Evolutionary conservation across 179 eudicot genomes (phyloP), one percentile per base, ranked within the genome.

Genomic region (Spinacia oleracea): DNA sequence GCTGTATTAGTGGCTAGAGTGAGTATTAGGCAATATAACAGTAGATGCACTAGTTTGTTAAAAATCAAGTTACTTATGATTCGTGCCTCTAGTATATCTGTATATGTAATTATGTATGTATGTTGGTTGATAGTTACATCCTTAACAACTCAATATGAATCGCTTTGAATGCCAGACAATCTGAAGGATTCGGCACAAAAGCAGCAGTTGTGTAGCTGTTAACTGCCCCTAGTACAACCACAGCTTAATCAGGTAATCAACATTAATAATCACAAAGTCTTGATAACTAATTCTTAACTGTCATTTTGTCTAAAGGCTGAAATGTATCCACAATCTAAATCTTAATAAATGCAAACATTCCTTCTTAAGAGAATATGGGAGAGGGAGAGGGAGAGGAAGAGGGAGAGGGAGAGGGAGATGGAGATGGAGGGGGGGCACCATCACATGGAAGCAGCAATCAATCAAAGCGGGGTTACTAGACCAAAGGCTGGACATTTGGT

Each of bases 391-490:
- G n/a, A n/a, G n/a, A n/a, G n/a, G n/a, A n/a, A n/a, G n/a, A n/a
- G n/a, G n/a, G n/a, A n/a, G n/a, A n/a, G n/a, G n/a, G n/a, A n/a
- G n/a, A n/a, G n/a, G n/a, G n/a, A n/a, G n/a, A n/a, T n/a, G n/a
- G n/a, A n/a, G n/a, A n/a, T n/a, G n/a, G n/a, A n/a, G n/a, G n/a
- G 87, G 86, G 81, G 79, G 87, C 89, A 89, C 55, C 60, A 50
- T 81, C 91, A 89, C 91, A 85, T 89, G 89, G 91, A 81, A 87
- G 82, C 76, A 56, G 75, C 77, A 73, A 84, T 85, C 83, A 85
- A 73, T 66, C 84, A 76, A 81, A 76, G 70, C 4, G 51, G 78
- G 69, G 84, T 83, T 34, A 83, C 79, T 84, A 79, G 80, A 83
- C 84, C 82, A 83, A 9, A 51, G 50, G 80, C 63, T 70, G 72